phyloP scores from a whole-genome alignment of 768 basidiomycete species.

The Kwoniella sp. region DNA sequence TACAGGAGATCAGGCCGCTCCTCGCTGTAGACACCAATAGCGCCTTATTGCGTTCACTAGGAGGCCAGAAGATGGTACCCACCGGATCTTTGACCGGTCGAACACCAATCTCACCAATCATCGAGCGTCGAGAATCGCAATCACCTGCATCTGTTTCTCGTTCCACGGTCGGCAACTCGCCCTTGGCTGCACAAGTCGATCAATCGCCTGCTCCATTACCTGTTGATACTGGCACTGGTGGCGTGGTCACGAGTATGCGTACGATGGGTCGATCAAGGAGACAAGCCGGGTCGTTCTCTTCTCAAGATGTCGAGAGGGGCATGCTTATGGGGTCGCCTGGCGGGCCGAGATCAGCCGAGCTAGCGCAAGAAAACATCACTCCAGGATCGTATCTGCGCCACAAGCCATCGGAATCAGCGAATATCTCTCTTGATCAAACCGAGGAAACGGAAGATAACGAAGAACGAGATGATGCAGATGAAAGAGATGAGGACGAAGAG shows the following conservation, averaged over 20 bases:
- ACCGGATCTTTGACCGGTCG: conserved; percentile 47
- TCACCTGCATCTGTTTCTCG: conserved; percentile 38
- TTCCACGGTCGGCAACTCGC: conserved; percentile 48
- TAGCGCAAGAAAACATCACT: not conserved
- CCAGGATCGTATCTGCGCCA: conserved; percentile 32
- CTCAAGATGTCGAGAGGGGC: conserved; percentile 86
- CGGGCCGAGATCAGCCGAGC: conserved; percentile 6
- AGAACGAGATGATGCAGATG: conserved; percentile 6
- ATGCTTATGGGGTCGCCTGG: conserved; percentile 60
- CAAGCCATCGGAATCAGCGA: conserved; percentile 35
- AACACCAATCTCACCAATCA: conserved; percentile 57
- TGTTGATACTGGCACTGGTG: not conserved
- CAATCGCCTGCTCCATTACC: conserved; percentile 60
- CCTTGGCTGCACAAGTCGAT: conserved; percentile 37
- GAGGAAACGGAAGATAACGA: conserved; percentile 27
- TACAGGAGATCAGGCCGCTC: conserved; percentile 70
- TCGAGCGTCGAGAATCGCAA: conserved; percentile 54
- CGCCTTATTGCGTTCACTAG: conserved; percentile 18
- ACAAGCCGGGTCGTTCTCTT: conserved; percentile 94
- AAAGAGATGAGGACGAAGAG: conserved; percentile 29
- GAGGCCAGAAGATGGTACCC: conserved; percentile 51
- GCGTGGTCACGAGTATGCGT: conserved; percentile 6
- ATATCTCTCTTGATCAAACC: conserved; percentile 31
- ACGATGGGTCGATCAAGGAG: conserved; percentile 61
- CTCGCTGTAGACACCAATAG: conserved; percentile 59